phyloP scores from a whole-genome alignment of 345 rosid genomes.

The Durio zibethinus region DNA sequence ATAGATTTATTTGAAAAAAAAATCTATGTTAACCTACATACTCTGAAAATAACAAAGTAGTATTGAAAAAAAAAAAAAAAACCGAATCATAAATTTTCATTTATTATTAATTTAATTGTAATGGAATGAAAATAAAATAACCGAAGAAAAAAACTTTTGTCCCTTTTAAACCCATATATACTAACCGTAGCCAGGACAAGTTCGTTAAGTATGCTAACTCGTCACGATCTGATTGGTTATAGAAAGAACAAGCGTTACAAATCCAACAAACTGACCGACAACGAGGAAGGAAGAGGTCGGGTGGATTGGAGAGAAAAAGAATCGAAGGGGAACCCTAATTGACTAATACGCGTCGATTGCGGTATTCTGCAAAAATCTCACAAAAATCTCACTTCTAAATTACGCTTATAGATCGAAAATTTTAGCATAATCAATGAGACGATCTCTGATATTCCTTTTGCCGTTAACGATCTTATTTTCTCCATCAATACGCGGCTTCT shows the following conservation, averaged over 20 bases:
- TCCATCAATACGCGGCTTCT: conserved; percentile 29
- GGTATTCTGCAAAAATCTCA: neutral
- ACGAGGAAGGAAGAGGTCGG: neutral
- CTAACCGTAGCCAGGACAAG: neutral
- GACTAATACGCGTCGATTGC: neutral
- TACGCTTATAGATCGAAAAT: neutral
- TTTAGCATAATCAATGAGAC: conserved; percentile 37
- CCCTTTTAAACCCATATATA: too few relatives aligned
- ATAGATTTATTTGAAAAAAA: too few relatives aligned
- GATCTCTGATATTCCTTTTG: conserved; percentile 35
- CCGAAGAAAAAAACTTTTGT: too few relatives aligned
- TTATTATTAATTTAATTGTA: too few relatives aligned
- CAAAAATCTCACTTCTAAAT: neutral
- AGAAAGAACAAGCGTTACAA: neutral
- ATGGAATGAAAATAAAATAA: too few relatives aligned
- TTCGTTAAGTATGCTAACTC: neutral
- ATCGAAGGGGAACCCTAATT: neutral
- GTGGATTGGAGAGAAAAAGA: too few relatives aligned
- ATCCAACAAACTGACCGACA: neutral
- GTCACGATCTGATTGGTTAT: neutral
- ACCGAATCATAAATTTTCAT: too few relatives aligned
- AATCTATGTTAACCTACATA: too few relatives aligned
- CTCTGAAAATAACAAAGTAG: too few relatives aligned
- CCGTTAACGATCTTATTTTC: conserved; percentile 32
- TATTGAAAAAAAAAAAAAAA: too few relatives aligned